These are phyloP conservation scores for Macroventuria anomochaeta DNA, from an alignment of 2,329 filamentous ascomycete genomes.

Conservation along the genomic window DNA sequence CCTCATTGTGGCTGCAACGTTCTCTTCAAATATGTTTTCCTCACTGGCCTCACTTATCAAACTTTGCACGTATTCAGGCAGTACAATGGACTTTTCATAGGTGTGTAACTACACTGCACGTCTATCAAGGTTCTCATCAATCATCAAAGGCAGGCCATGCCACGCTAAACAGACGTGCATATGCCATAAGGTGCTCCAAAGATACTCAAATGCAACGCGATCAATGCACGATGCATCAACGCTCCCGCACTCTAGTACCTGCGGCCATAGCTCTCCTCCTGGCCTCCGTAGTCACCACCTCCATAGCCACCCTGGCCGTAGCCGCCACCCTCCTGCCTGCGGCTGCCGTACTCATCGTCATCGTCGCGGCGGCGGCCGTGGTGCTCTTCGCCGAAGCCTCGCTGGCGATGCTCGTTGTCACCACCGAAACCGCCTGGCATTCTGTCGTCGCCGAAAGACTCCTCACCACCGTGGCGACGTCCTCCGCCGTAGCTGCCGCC, in stretches of 20 bases:
- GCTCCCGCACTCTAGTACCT: slow-evolving; percentile 16
- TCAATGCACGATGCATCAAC: not conserved
- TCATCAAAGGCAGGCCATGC: not conserved
- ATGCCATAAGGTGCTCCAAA: slow-evolving; percentile 11
- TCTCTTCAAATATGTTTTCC: no score
- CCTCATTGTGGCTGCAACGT: no score
- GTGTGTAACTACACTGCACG: not conserved
- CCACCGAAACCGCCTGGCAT: slow-evolving; percentile 25
- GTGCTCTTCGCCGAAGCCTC: slow-evolving; percentile 17
- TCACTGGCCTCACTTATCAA: no score
- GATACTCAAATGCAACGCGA: not conserved
- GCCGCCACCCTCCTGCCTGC: slow-evolving; percentile 19
- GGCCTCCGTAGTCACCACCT: slow-evolving; percentile 3
- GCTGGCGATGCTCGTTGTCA: slow-evolving; percentile 20
- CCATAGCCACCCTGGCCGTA: slow-evolving; percentile 21
- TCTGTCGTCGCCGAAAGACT: slow-evolving; percentile 19
- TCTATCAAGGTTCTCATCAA: slow-evolving; percentile 6
- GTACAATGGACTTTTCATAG: slow-evolving; percentile 2
- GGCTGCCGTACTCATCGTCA: slow-evolving; percentile 14
- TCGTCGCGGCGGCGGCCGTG: slow-evolving; percentile 10
- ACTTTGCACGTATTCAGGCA: no score
- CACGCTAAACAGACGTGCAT: not conserved
- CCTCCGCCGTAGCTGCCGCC: slow-evolving; percentile 2
- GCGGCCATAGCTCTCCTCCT: slow-evolving; percentile 18
- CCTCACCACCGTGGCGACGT: slow-evolving; percentile 13